Percentiles rank a stretch among this genome's conserved stretches.
phyloP scores from a whole-genome alignment of 2,329 filamentous ascomycete species.

The Rhynchosporium secalis region DNA sequence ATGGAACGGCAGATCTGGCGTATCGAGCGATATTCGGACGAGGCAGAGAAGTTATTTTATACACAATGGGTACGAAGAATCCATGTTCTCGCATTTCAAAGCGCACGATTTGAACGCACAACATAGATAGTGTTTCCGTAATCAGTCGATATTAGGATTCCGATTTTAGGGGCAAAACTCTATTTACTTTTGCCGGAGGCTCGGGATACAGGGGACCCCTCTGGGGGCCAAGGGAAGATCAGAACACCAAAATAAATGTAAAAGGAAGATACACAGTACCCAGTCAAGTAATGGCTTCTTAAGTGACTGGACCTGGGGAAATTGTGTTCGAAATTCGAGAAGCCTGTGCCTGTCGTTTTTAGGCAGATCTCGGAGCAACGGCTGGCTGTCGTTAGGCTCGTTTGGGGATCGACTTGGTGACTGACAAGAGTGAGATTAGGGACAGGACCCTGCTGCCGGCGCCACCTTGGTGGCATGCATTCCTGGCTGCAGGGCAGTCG shows the following conservation, averaged over 20 bases:
- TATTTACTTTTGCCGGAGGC: background rate
- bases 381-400: slow-evolving; percentile 1
- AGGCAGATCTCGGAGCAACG: slow-evolving; percentile 3
- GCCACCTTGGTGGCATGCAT: slow-evolving; percentile 1
- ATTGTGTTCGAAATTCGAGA: background rate
- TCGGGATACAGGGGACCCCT: background rate
- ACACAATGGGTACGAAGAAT: too few species aligned
- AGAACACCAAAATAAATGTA: background rate
- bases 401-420: background rate
- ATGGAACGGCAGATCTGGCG: too few species aligned
- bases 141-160: background rate
- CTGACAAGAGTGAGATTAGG: background rate
- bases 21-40: too few species aligned
- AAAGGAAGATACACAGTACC: background rate
- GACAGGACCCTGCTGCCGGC: slow-evolving; percentile 1
- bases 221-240: background rate
- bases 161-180: background rate
- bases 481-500: background rate
- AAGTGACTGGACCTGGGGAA: background rate
- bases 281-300: background rate
- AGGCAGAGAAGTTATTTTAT: too few species aligned
- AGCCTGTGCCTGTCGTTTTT: background rate
- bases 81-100: too few species aligned
- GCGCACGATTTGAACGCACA: background rate
- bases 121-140: background rate